Conservation (phyloP, 2,329 filamentous ascomycete genomes). For the Penicillium sp. region DNA sequence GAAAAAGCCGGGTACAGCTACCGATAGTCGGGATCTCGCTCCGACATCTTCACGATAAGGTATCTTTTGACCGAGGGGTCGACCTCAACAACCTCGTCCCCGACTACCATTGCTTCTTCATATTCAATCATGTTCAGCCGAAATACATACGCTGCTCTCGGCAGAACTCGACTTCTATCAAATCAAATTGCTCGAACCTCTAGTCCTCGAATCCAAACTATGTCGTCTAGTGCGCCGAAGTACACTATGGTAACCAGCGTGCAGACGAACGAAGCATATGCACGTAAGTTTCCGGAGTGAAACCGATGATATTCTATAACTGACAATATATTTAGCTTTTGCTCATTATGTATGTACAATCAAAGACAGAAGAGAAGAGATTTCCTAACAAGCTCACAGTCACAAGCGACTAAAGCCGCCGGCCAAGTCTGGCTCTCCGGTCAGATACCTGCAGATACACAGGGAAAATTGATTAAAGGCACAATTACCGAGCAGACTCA, state of each 20-base stretch:
- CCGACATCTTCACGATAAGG: neutral
- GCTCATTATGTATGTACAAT: neutral
- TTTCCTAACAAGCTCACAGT: slow-evolving; percentile 3
- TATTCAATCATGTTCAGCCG: neutral
- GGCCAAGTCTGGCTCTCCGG: slow-evolving; percentile 65
- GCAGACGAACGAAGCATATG: slow-evolving; percentile 4
- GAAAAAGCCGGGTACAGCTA: neutral
- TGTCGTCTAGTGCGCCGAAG: neutral
- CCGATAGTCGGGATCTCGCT: neutral
- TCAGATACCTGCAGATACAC: slow-evolving; percentile 66
- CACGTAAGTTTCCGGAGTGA: neutral
- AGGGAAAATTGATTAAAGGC: slow-evolving; percentile 53
- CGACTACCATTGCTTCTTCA: neutral
- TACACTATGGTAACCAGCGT: neutral
- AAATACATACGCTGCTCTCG: neutral
- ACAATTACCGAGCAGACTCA: slow-evolving; percentile 39
- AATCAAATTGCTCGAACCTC: neutral
- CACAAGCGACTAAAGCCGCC: slow-evolving; percentile 56
- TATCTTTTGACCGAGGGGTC: neutral
- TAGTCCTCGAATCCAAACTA: neutral
- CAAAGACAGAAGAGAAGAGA: neutral
- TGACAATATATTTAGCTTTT: neutral
- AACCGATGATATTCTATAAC: neutral
- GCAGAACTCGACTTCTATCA: neutral
- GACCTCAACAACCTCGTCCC: neutral